These are phyloP conservation scores for Populus simonii DNA, from an alignment of 345 rosid species.

Conservation along the genomic window DNA sequence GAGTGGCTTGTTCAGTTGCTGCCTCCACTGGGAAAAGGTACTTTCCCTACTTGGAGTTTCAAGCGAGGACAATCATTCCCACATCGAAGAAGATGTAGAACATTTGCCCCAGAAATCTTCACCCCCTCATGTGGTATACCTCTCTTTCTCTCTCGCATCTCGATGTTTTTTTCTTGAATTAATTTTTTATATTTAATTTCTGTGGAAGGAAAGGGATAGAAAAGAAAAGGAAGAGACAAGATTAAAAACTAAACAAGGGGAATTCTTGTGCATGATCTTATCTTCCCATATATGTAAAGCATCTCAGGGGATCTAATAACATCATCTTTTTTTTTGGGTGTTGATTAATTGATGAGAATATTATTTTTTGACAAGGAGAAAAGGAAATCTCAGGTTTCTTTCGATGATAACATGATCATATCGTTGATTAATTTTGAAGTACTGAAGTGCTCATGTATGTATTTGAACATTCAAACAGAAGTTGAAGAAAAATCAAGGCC, in stretches of 20 bases:
- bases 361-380: too few species aligned
- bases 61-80: neutral
- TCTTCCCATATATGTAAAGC: too few species aligned
- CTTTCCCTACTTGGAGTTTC: conserved; percentile 18
- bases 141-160: neutral
- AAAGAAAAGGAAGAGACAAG: too few species aligned
- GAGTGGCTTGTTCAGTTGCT: conserved; percentile 29
- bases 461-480: conserved; percentile 10
- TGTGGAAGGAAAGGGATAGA: neutral
- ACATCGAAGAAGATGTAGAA: neutral
- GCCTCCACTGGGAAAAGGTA: conserved; percentile 34
- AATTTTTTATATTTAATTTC: neutral
- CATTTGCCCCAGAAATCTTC: conserved; percentile 11
- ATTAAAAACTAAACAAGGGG: too few species aligned
- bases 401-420: too few species aligned
- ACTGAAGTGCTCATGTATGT: neutral
- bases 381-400: too few species aligned
- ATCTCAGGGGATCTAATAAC: too few species aligned
- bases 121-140: conserved; percentile 18
- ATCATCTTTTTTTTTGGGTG: too few species aligned
- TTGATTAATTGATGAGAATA: too few species aligned
- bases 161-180: neutral
- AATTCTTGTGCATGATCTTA: too few species aligned
- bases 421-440: too few species aligned
- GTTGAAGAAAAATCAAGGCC: conserved; percentile 7